Evolutionary conservation across 345 rosid genomes (phyloP).

Genomic region (Erodium maritimum): DNA sequence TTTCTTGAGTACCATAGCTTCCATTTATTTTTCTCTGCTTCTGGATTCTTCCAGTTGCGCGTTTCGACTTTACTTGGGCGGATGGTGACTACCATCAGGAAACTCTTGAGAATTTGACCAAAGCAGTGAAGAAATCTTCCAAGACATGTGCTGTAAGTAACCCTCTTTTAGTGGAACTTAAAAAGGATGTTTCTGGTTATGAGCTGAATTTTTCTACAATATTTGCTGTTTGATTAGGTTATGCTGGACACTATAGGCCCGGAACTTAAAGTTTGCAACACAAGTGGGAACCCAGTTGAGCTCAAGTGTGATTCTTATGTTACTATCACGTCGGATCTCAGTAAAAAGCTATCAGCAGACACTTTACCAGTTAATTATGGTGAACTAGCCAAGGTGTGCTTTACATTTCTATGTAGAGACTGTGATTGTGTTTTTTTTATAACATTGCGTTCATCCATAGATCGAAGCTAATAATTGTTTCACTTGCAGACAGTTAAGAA

Average conservation of each 20-base stretch:
- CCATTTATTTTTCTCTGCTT: background rate
- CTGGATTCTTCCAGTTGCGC: constrained; percentile 13
- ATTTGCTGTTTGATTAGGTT: constrained; percentile 11
- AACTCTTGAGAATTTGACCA: constrained; percentile 26
- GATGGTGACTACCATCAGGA: constrained; percentile 31
- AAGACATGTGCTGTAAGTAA: constrained; percentile 29
- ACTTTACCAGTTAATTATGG: constrained; percentile 18
- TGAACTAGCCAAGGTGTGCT: constrained; percentile 17
- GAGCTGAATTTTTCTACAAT: background rate
- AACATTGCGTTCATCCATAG: background rate
- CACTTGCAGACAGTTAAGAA: constrained; percentile 19
- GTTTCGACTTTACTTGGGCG: constrained; percentile 29
- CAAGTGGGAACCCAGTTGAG: constrained; percentile 14
- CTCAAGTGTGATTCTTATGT: constrained; percentile 17
- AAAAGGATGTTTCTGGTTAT: background rate
- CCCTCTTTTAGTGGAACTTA: too few relatives aligned
- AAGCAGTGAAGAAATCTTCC: constrained; percentile 20
- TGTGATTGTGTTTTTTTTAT: too few relatives aligned
- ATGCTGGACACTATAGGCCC: constrained; percentile 31
- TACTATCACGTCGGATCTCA: constrained; percentile 16
- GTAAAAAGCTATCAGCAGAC: constrained; percentile 16
- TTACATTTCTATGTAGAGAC: background rate
- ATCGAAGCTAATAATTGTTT: background rate
- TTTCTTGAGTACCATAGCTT: too few relatives aligned
- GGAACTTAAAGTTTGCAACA: constrained; percentile 21